phyloP scores from a whole-genome alignment of 805 yeast genomes.

The Pichia gijzeniarum region DNA sequence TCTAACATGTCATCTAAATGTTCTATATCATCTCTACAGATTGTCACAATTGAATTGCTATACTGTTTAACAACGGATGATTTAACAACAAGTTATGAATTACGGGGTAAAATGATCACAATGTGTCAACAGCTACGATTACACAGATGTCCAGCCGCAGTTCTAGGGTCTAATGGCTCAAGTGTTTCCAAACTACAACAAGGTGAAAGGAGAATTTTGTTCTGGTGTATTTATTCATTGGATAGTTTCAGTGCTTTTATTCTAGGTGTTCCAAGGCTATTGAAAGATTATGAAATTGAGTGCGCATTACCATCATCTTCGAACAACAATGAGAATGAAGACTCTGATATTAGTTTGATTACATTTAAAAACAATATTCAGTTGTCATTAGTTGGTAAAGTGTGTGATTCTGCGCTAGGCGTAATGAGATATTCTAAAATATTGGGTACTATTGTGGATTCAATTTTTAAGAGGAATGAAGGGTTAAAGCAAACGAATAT shows the following conservation, averaged over 20 bases:
- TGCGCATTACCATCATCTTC: constrained; percentile 68
- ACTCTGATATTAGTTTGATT: constrained; percentile 47
- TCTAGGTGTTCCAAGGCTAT: constrained; percentile 74
- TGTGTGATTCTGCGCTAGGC: constrained; percentile 53
- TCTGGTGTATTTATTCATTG: constrained; percentile 77
- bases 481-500: constrained; percentile 24
- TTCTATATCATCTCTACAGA: constrained; percentile 63
- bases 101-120: constrained; percentile 68
- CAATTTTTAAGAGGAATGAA: constrained; percentile 54
- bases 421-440: constrained; percentile 67
- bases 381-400: constrained; percentile 64
- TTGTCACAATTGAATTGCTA: constrained; percentile 59
- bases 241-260: constrained; percentile 71
- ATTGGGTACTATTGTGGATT: constrained; percentile 65
- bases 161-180: constrained; percentile 58
- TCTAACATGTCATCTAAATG: constrained; percentile 56
- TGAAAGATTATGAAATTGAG: constrained; percentile 77
- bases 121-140: constrained; percentile 83
- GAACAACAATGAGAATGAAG: constrained; percentile 32
- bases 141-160: constrained; percentile 84
- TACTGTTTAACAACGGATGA: constrained; percentile 72
- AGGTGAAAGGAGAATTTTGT: constrained; percentile 73
- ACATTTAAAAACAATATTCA: constrained; percentile 49
- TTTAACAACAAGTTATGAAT: constrained; percentile 63
- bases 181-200: constrained; percentile 63